phyloP scores from a whole-genome alignment of 2,329 filamentous ascomycete genomes.

The Niveomyces coronatus region DNA sequence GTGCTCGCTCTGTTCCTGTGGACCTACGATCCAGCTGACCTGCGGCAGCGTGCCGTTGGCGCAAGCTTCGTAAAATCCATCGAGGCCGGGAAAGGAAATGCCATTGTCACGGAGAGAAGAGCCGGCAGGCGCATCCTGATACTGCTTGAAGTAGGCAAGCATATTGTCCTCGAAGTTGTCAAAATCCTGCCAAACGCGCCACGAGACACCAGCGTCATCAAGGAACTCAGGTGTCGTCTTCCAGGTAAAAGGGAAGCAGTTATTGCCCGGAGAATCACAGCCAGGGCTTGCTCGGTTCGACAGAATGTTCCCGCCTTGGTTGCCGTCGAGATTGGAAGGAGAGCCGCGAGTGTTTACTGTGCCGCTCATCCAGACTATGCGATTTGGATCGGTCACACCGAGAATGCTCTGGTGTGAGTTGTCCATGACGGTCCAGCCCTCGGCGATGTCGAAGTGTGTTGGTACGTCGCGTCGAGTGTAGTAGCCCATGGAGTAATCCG shows the following conservation, averaged over 20 bases:
- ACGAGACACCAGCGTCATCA: conserved; percentile 35
- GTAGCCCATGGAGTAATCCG: conserved; percentile 31
- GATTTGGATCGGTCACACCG: conserved; percentile 36
- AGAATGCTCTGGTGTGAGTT: conserved; percentile 10
- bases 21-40: conserved; percentile 41
- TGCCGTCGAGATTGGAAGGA: conserved; percentile 17
- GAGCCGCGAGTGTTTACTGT: conserved; percentile 38
- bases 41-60: conserved; percentile 38
- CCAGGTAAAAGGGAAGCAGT: conserved; percentile 43
- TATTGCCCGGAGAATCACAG: conserved; percentile 31
- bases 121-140: conserved; percentile 28
- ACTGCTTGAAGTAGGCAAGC: conserved; percentile 40
- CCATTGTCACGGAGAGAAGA: conserved; percentile 33
- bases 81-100: conserved; percentile 34
- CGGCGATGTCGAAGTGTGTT: conserved; percentile 43
- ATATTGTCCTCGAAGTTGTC: conserved; percentile 44
- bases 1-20: conserved; percentile 45
- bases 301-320: conserved; percentile 36
- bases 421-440: conserved; percentile 35
- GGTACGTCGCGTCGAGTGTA: conserved; percentile 39
- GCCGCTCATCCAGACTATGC: conserved; percentile 25
- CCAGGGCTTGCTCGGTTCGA: conserved; percentile 30
- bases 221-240: conserved; percentile 39
- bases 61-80: conserved; percentile 38
- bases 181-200: conserved; percentile 38